phyloP scores from a whole-genome alignment of 2,329 filamentous ascomycete genomes.

The Colletotrichum sp. region DNA sequence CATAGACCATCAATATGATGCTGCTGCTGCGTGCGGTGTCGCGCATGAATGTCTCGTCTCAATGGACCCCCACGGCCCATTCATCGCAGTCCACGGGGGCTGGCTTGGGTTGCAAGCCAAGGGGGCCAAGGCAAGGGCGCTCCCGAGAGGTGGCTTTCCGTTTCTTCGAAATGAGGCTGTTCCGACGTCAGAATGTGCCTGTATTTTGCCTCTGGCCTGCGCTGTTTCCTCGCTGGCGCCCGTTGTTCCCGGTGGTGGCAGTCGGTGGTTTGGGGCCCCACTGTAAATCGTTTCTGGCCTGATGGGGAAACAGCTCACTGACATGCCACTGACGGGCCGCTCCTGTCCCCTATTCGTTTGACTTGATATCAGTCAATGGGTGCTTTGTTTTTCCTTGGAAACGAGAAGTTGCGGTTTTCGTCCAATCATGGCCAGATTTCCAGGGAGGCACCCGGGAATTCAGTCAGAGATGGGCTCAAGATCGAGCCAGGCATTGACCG shows the following conservation, averaged over 20 bases:
- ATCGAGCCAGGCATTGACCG: slow-evolving; percentile 4
- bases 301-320: slow-evolving; percentile 14
- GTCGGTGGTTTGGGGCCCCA: not conserved
- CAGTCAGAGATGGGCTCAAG: not conserved
- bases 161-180: not conserved
- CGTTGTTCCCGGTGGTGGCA: not conserved
- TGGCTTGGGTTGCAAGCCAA: not conserved
- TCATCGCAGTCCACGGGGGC: not conserved
- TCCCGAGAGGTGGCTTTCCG: not conserved
- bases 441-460: not conserved
- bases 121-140: not conserved
- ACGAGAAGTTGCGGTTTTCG: accelerated
- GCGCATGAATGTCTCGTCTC: not conserved
- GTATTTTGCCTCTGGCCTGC: not conserved
- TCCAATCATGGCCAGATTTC: not conserved
- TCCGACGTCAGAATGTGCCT: slow-evolving; percentile 5
- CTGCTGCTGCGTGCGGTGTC: not conserved
- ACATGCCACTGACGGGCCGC: not conserved
- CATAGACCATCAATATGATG: not conserved
- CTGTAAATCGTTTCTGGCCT: not conserved
- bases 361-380: not conserved
- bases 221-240: not conserved
- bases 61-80: not conserved
- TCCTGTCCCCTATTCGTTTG: not conserved
- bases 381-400: not conserved